phyloP scores from a whole-genome alignment of 345 rosid genomes.

The Aquilaria sinensis region DNA sequence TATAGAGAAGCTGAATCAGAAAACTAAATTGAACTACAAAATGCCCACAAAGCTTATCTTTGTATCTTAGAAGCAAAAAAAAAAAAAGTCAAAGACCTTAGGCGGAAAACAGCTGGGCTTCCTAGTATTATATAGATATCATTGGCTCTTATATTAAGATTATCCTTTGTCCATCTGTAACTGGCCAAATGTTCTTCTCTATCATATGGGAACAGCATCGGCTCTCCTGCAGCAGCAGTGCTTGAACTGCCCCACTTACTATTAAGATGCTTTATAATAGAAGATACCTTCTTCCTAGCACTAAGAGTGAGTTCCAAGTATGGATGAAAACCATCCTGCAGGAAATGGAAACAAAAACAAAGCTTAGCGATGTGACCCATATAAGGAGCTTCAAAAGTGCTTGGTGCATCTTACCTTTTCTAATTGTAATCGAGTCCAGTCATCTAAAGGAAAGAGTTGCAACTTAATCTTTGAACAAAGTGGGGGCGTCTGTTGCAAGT shows the following conservation, averaged over 20 bases:
- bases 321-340: constrained; percentile 81
- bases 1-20: constrained; percentile 16
- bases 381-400: not conserved
- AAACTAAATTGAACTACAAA: constrained; percentile 2
- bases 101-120: constrained; percentile 64
- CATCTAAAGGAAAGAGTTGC: constrained; percentile 86
- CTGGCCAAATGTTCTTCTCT: constrained; percentile 20
- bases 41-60: not conserved
- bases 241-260: constrained; percentile 68
- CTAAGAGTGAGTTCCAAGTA: constrained; percentile 83
- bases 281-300: constrained; percentile 58
- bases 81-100: constrained; percentile 40
- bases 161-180: constrained; percentile 48
- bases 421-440: constrained; percentile 47
- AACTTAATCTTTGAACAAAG: constrained; percentile 55
- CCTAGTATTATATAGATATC: constrained; percentile 61
- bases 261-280: constrained; percentile 64
- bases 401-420: constrained; percentile 54
- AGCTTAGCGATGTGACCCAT: constrained; percentile 1
- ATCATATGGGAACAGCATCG: constrained; percentile 50
- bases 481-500: constrained; percentile 23
- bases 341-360: not conserved
- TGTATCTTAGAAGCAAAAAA: too few relatives aligned
- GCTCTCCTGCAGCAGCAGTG: constrained; percentile 59
- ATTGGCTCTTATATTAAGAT: constrained; percentile 33